Conservation (phyloP, 805 yeast genomes). For the Zygoascus bituminiphila region DNA sequence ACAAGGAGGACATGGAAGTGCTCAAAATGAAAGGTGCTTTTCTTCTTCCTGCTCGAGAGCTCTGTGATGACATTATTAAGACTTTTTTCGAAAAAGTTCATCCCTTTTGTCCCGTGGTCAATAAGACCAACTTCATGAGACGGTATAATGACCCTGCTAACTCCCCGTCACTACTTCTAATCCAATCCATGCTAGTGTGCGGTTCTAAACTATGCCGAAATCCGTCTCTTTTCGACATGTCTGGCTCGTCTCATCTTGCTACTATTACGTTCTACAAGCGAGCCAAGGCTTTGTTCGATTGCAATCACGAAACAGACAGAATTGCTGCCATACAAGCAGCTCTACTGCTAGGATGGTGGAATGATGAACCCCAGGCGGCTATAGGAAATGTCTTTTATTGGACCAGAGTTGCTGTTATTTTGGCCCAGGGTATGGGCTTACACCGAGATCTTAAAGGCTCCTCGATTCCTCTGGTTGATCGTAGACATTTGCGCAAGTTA, state of each 20-base stretch:
- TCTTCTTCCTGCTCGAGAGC: slow-evolving; percentile 50
- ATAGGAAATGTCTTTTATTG: slow-evolving; percentile 60
- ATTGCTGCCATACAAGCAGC: slow-evolving; percentile 53
- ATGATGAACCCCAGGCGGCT: slow-evolving; percentile 68
- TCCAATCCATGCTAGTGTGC: slow-evolving; percentile 63
- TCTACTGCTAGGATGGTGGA: slow-evolving; percentile 54
- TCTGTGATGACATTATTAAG: slow-evolving; percentile 52
- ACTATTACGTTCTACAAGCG: slow-evolving; percentile 56
- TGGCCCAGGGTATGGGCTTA: slow-evolving; percentile 71
- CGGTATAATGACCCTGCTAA: slow-evolving; percentile 46
- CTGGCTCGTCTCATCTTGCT: slow-evolving; percentile 42
- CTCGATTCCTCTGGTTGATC: slow-evolving; percentile 33
- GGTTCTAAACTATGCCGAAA: slow-evolving; percentile 56
- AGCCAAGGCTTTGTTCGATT: slow-evolving; percentile 67
- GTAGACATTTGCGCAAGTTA: slow-evolving; percentile 51
- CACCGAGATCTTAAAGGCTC: slow-evolving; percentile 46
- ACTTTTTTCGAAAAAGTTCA: slow-evolving; percentile 57
- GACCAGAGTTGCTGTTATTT: slow-evolving; percentile 59
- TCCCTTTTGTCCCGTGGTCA: slow-evolving; percentile 61
- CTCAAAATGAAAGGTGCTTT: slow-evolving; percentile 63
- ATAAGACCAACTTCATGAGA: slow-evolving; percentile 52
- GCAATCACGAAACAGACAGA: slow-evolving; percentile 59
- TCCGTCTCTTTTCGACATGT: slow-evolving; percentile 41
- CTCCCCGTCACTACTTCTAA: slow-evolving; percentile 53
- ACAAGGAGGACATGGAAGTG: slow-evolving; percentile 57